phyloP scores from a whole-genome alignment of 2,329 filamentous ascomycete species.

The Aspergillus awamori region DNA sequence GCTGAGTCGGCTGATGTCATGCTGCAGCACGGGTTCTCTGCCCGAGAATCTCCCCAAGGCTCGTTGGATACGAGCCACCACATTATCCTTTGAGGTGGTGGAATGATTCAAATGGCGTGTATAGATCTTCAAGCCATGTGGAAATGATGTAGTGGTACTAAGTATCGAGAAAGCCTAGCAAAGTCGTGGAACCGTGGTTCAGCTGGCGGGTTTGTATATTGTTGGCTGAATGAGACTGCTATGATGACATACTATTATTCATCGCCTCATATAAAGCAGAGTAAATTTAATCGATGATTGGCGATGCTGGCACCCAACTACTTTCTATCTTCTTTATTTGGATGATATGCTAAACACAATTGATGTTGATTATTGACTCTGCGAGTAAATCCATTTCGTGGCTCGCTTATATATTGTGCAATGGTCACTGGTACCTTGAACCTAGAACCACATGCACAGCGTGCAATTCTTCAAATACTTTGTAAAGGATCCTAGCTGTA shows the following conservation, averaged over 20 bases:
- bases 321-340: too few species aligned
- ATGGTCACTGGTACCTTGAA: too few species aligned
- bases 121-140: background rate
- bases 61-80: background rate
- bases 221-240: background rate
- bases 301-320: too few species aligned
- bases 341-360: too few species aligned
- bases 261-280: too few species aligned
- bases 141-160: background rate
- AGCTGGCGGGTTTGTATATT: background rate
- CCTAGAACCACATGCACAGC: too few species aligned
- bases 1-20: constrained; percentile 36
- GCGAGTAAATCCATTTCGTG: too few species aligned
- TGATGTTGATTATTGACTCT: too few species aligned
- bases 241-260: too few species aligned
- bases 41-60: background rate
- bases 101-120: background rate
- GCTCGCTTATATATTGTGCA: too few species aligned
- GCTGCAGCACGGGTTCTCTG: constrained; percentile 50
- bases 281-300: too few species aligned
- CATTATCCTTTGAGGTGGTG: background rate
- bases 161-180: background rate
- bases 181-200: background rate
- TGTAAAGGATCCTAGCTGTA: background rate
- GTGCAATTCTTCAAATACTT: too few species aligned